These are phyloP conservation scores for Phtheirospermum japonicum DNA, from an alignment of 257 asterid genomes.

Conservation along the genomic window DNA sequence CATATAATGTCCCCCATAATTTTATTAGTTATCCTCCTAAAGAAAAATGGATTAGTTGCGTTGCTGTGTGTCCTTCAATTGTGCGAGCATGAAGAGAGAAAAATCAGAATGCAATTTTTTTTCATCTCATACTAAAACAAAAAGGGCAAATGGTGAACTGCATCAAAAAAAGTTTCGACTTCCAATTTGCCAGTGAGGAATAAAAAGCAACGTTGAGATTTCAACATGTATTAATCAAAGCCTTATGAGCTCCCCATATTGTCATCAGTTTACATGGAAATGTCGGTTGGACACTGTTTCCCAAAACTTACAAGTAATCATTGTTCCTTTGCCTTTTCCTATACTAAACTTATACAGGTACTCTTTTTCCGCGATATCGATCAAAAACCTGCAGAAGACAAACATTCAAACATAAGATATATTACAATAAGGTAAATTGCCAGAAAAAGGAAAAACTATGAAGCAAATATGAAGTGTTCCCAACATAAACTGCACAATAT, in stretches of 20 bases:
- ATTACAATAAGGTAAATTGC: neutral
- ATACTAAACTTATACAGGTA: slow-evolving; percentile 38
- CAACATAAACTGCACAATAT: neutral
- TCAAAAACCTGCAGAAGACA: slow-evolving; percentile 53
- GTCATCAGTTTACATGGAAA: slow-evolving; percentile 25
- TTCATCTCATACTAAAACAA: neutral
- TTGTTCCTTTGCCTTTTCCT: slow-evolving; percentile 17
- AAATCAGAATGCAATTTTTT: no score
- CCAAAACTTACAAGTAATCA: slow-evolving; percentile 25
- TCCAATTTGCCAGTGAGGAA: slow-evolving; percentile 7
- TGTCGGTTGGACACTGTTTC: slow-evolving; percentile 15
- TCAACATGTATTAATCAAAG: neutral
- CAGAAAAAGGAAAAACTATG: neutral
- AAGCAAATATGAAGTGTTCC: neutral
- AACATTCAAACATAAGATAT: slow-evolving; percentile 7
- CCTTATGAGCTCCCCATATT: slow-evolving; percentile 3
- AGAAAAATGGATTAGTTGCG: no score
- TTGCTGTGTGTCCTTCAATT: no score
- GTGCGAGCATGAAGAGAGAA: no score
- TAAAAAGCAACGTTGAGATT: neutral
- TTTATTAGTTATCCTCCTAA: no score
- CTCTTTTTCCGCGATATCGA: slow-evolving; percentile 46
- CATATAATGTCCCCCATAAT: no score
- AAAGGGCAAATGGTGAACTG: neutral
- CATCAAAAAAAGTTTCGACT: slow-evolving; percentile 11